Evolutionary conservation across 1,284 basidiomycete genomes (phyloP).

Genomic region (Trametes versicolor): DNA sequence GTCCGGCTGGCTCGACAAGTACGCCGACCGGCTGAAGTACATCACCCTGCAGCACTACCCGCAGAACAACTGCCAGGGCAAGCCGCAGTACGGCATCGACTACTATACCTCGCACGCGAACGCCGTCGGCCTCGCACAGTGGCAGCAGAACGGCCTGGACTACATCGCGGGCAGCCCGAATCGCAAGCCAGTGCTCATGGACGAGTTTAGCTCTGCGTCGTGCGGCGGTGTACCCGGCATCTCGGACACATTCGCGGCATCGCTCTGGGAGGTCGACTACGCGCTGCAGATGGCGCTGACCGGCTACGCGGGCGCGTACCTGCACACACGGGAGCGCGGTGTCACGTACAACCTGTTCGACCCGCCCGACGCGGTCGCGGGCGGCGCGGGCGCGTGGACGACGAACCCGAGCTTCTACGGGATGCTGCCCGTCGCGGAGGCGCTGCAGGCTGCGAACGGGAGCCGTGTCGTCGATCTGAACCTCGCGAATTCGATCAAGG

Average conservation of each 20-base stretch:
- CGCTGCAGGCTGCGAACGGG: slow-evolving; percentile 54
- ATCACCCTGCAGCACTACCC: slow-evolving; percentile 51
- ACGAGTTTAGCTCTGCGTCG: slow-evolving; percentile 74
- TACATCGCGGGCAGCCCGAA: slow-evolving; percentile 29
- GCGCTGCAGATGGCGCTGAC: slow-evolving; percentile 60
- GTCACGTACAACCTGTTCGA: slow-evolving; percentile 61
- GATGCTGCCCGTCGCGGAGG: slow-evolving; percentile 65
- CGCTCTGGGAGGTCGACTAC: slow-evolving; percentile 68
- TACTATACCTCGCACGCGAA: slow-evolving; percentile 45
- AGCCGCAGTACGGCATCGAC: slow-evolving; percentile 40
- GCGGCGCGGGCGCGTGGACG: slow-evolving; percentile 53
- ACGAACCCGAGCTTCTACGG: slow-evolving; percentile 67
- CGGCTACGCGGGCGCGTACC: slow-evolving; percentile 56
- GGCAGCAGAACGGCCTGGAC: slow-evolving; percentile 54
- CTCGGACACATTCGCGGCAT: slow-evolving; percentile 69
- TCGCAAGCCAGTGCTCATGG: slow-evolving; percentile 60
- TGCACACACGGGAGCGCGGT: slow-evolving; percentile 61
- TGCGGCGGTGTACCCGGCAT: slow-evolving; percentile 71
- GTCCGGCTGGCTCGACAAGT: slow-evolving; percentile 53
- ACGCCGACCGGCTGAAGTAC: slow-evolving; percentile 53
- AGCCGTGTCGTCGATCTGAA: slow-evolving; percentile 63
- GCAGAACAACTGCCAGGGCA: slow-evolving; percentile 40
- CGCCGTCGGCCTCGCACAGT: slow-evolving; percentile 49
- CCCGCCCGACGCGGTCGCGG: slow-evolving; percentile 49
- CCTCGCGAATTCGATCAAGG: slow-evolving; percentile 50